Conservation (phyloP, 169 alveolate genomes). For the Theileria parva region DNA sequence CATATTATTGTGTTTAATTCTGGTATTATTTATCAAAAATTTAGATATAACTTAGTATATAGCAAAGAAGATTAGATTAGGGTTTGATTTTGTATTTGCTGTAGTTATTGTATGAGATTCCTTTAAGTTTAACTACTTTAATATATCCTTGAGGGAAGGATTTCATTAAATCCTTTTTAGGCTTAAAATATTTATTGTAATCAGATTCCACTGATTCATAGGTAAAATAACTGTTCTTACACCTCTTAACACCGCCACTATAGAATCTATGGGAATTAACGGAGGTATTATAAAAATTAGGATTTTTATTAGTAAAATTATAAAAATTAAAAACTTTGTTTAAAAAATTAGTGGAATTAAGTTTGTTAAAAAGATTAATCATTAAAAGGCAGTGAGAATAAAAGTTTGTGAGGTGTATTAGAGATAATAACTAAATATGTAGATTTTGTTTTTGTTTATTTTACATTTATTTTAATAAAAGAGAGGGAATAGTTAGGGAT, state of each 20-base stretch:
- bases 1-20: too few relatives aligned
- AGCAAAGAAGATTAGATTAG: background rate
- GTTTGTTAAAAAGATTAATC: background rate
- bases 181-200: conserved; percentile 53
- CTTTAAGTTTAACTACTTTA: conserved; percentile 46
- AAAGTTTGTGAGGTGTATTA: background rate
- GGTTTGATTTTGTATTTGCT: background rate
- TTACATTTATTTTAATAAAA: too few relatives aligned
- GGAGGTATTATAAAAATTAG: background rate
- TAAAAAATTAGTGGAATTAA: background rate
- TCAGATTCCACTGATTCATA: background rate
- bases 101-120: conserved; percentile 45
- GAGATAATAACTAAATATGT: background rate
- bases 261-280: too few relatives aligned
- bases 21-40: too few relatives aligned
- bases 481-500: conserved; percentile 35
- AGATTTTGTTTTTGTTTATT: too few relatives aligned
- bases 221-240: background rate
- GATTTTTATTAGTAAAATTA: background rate
- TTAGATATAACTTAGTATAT: background rate
- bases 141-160: conserved; percentile 58
- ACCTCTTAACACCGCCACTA: background rate
- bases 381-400: background rate
- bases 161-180: conserved; percentile 51
- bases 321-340: too few relatives aligned